Base-by-base conservation (phyloP, 2,329 filamentous ascomycete species). In the Aspergillus aculeatus region DNA sequence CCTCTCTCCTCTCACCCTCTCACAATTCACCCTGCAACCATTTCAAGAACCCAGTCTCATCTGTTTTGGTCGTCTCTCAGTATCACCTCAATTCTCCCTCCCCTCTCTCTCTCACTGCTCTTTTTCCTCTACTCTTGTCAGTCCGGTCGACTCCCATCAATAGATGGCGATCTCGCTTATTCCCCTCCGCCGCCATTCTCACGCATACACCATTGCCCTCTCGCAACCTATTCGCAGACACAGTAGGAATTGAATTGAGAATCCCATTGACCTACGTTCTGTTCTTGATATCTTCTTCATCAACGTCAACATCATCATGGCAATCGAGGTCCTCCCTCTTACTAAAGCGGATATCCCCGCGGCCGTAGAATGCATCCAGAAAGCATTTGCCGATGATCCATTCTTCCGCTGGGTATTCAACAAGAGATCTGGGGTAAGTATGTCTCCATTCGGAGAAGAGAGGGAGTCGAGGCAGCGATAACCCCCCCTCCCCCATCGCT, bases 371-470 rank as follows among this genome's bases (percentile, higher is more conserved):
- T 87, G 85, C 49, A 86, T 90, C 51, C 88, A 90, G 68, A 78
- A 83, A 66, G 86, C 86, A 0, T 90, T 90, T 69, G 82, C 81
- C 5, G 80, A 86, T 11, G 88, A 90, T 66, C 88, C 88, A 0
- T 90, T 89, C 68, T 86, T 86, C 66, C 76, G 78, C 21, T 90
- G 87, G 87, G 81, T 87, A 7, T 89, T 85, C 60, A 77, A 88
- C 61, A 77, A 88, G 67, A 78, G 80, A 48, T 73, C 77, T 31
- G 84, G 84, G 71, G 85, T 84, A 74, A 64, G 77, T 74, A 54
- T 56, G 44, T 56, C 54, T 26, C 47, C 32, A 54, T 47, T 47
- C 29, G 38, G 38, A 44, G 38, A 16, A 19, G 38, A 3, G 14
- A 9, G 38, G 38, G 38, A 16, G 14, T 35, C 5, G 16, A 44